These are phyloP conservation scores for Epithemia pelagica DNA, from an alignment of 108 stramenopile species.

Conservation along the genomic window DNA sequence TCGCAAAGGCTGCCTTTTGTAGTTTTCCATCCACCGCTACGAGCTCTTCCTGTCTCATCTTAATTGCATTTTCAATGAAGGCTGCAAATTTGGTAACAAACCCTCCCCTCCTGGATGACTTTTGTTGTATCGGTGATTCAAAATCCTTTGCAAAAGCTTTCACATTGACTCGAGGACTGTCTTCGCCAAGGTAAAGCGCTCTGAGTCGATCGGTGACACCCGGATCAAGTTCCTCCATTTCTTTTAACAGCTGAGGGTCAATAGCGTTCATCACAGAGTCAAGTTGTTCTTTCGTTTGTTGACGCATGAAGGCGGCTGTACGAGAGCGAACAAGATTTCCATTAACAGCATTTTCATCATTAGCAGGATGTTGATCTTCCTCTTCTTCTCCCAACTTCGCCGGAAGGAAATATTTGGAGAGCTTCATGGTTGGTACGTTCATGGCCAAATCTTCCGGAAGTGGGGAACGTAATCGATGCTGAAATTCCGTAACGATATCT, in stretches of 20 bases:
- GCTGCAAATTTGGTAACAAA: conserved; percentile 4
- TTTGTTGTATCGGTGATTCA: not conserved
- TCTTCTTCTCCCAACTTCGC: not conserved
- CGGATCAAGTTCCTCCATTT: not conserved
- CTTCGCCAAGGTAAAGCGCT: not conserved
- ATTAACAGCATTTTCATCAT: not conserved
- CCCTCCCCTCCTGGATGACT: not conserved
- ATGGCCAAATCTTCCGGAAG: not conserved
- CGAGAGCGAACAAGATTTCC: not conserved
- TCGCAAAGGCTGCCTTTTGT: conserved; percentile 12
- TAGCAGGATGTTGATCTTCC: not conserved
- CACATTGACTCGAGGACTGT: not conserved
- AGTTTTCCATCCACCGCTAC: conserved; percentile 12
- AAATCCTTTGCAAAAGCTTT: not conserved
- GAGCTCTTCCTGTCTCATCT: not conserved
- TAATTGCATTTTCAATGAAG: not conserved
- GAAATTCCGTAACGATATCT: not conserved
- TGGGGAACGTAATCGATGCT: not conserved
- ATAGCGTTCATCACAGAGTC: not conserved
- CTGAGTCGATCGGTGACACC: not conserved
- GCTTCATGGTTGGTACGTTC: conserved; percentile 1
- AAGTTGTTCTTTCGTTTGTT: not conserved
- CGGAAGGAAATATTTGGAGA: conserved; percentile 6
- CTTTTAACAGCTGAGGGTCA: not conserved
- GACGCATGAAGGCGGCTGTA: not conserved